Evolutionary conservation across 176 grass and related monocot genomes (phyloP), one percentile per base, ranked within the genome.

Genomic region (Eragrostis curvula): DNA sequence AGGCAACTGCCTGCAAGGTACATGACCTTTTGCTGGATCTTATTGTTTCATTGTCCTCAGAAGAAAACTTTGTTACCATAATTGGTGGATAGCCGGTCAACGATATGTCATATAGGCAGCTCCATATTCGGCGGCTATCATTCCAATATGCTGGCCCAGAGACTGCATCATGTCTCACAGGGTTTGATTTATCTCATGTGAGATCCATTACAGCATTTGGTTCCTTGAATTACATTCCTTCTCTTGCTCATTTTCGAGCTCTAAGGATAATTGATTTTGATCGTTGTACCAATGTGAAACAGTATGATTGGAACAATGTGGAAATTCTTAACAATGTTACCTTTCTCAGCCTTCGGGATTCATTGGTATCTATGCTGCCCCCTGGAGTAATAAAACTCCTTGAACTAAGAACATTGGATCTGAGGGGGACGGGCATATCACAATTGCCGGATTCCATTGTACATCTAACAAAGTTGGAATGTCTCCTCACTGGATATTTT

Each of bases 341-440:
- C 39, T 59, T 70, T 40, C 41, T 81, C 24, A 81, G 66, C 51
- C 17, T 81, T 59, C 20, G 52, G 1, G 0, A 48, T 48, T 0
- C 0, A 71, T 51, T 2, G 0, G 0, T 2, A 70, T 58, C 2
- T 9, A 2, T 44, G 23, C 5, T 70, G 5, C 79, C 51, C 12
- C 14, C 11, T 6, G 23, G 40, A 59, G 14, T 81, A 17, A 1
- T 14, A 40, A 52, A 12, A 16, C 16, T 71, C 5, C 17, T 32
- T 58, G 39, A 21, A 21, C 24, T 81, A 0, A 17, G 52, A 21
- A 81, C 40, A 0, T 40, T 81, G 2, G 66, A 81, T 32, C 39
- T 81, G 0, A 23, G 39, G 0, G 0, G 0, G 5, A 60, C 32
- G 5, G 0, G 0, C 3, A 23, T 81, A 18, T 0, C 0, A 6